phyloP scores from a whole-genome alignment of 306 rosid genomes.

The Quercus robur region DNA sequence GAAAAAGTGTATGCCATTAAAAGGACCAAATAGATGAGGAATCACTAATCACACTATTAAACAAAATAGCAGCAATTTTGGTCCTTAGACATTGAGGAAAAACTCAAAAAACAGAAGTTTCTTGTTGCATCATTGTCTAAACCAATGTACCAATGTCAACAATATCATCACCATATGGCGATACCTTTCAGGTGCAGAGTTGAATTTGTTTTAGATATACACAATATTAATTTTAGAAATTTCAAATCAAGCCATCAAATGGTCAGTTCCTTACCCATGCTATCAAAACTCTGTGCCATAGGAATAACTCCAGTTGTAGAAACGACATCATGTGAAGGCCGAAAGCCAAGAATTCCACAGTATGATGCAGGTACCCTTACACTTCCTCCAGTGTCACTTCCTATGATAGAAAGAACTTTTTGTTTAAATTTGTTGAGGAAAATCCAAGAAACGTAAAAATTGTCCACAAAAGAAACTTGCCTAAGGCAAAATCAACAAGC shows the following conservation, averaged over 20 bases:
- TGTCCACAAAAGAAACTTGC: conserved; percentile 30
- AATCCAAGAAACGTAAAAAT: conserved; percentile 9
- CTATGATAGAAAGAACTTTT: conserved; percentile 29
- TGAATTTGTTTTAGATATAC: not conserved
- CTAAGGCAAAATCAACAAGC: conserved; percentile 87
- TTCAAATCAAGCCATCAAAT: not conserved
- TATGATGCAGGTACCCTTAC: conserved; percentile 88
- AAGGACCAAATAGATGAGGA: not conserved
- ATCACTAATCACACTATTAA: not conserved
- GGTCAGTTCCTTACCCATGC: conserved; percentile 61
- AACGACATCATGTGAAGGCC: conserved; percentile 79
- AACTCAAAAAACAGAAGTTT: not conserved
- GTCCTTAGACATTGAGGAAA: not conserved
- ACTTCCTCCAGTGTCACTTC: conserved; percentile 96
- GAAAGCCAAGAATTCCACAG: conserved; percentile 90
- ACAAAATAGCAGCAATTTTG: not conserved
- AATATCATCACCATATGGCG: not conserved
- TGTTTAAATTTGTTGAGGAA: conserved; percentile 2
- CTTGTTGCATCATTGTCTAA: not conserved
- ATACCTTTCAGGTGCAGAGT: not conserved
- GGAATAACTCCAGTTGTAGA: conserved; percentile 71
- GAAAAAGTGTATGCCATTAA: not conserved
- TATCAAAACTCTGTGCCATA: conserved; percentile 90
- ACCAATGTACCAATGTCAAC: not conserved
- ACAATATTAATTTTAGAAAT: not conserved